Base-by-base conservation (phyloP, 2,329 filamentous ascomycete genomes). In the Dothistroma septosporum region DNA sequence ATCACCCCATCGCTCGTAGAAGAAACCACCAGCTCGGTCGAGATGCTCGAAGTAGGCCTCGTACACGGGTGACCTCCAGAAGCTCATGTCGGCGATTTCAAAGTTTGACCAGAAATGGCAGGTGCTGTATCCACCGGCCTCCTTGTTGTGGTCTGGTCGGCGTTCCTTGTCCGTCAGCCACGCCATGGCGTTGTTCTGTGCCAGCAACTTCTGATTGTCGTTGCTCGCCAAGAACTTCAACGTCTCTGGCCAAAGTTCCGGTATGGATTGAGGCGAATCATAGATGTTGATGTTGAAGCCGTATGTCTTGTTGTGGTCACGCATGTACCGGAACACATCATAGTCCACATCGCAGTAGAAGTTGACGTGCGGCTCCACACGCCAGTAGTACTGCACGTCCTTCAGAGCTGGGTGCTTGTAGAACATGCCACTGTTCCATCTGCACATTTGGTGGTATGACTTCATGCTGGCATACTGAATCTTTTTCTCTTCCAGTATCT, bases 81-180 rank as follows among this genome's bases (percentile, higher is more conserved):
- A 96, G 64, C 85, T 85, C 83, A 99, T 85, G 75, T 97, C 91
- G 52, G 85, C 93, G 69, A 99, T 93, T 77, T 99, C 94, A 70
- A 99, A 99, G 77, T 99, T 99, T 71, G 88, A 94, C 94, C 94
- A 99, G 81, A 99, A 99, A 76, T 99, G 94, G 75, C 94, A 99
- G 2, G 94, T 97, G 35, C 91, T 96, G 80, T 96, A 99, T 35
- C 94, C 94, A 70, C 96, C 89, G 7, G 93, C 93, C 64, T 87
- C 85, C 57, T 82, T 75, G 72, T 91, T 91, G 75, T 96, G 89
- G 14, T 91, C 85, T 0, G 93, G 92, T 53, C 94, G 85, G 53
- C 87, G 83, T 59, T 82, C 76, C 63, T 84, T 85, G 74, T 99
- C 94, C 1, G 87, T 90, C 63, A 99, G 76, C 93, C 93, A 99